Evolutionary conservation across 768 basidiomycete genomes (phyloP).

Genomic region (Stropharia rugosoannulata): DNA sequence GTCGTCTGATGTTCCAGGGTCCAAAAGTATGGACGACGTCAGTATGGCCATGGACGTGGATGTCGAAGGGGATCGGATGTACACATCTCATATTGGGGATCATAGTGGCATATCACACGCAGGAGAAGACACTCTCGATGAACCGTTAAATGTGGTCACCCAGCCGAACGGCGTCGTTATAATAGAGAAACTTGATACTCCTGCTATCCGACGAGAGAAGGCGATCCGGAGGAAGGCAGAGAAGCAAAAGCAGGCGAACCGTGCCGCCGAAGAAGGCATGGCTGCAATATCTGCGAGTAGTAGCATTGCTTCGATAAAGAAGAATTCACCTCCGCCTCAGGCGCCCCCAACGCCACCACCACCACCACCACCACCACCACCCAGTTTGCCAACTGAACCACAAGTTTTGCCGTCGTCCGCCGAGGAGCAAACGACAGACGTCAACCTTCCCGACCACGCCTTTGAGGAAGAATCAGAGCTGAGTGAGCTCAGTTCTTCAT

Average conservation of each 20-base stretch:
- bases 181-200: slow-evolving; percentile 74
- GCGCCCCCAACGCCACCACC: background rate
- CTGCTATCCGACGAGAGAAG: slow-evolving; percentile 63
- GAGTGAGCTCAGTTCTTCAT: slow-evolving; percentile 16
- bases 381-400: background rate
- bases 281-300: slow-evolving; percentile 14
- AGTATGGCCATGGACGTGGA: slow-evolving; percentile 23
- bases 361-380: background rate
- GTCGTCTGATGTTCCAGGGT: slow-evolving; percentile 20
- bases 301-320: slow-evolving; percentile 15
- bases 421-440: background rate
- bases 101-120: background rate
- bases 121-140: slow-evolving; percentile 12
- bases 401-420: background rate
- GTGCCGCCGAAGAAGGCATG: slow-evolving; percentile 2
- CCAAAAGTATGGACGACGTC: slow-evolving; percentile 14
- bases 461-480: slow-evolving; percentile 14
- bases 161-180: slow-evolving; percentile 38
- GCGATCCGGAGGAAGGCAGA: slow-evolving; percentile 44
- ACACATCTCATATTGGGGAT: background rate
- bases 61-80: background rate
- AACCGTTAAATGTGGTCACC: slow-evolving; percentile 21
- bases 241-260: slow-evolving; percentile 21
- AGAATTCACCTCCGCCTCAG: slow-evolving; percentile 2
- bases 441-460: slow-evolving; percentile 1